phyloP scores from a whole-genome alignment of 176 grass and related monocot genomes.

The Hordeum vulgare region DNA sequence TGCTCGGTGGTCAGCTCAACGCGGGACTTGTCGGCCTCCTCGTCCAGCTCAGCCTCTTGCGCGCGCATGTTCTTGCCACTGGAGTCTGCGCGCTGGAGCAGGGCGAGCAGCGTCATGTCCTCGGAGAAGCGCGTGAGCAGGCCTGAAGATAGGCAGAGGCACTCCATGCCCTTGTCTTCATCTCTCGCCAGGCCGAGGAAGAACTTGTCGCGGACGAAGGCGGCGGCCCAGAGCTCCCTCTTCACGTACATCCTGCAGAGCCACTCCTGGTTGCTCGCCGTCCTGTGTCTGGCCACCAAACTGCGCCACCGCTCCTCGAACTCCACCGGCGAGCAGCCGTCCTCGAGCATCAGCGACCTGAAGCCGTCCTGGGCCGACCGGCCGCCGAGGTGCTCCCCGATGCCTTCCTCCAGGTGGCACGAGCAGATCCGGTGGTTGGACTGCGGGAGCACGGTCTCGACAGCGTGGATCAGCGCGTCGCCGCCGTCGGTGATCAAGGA shows the following conservation, averaged over 20 bases:
- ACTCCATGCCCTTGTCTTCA: neutral
- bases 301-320: neutral
- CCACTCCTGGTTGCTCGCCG: neutral
- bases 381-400: neutral
- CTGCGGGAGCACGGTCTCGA: constrained; percentile 6
- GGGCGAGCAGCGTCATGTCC: neutral
- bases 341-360: neutral
- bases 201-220: constrained; percentile 5
- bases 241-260: constrained; percentile 2
- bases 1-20: neutral
- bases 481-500: constrained; percentile 22
- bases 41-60: neutral
- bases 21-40: neutral
- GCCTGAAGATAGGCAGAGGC: neutral
- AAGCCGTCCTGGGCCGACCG: neutral
- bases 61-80: neutral
- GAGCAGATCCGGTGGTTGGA: constrained; percentile 21
- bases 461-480: neutral
- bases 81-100: neutral
- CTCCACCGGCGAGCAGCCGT: neutral
- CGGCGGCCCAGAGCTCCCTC: constrained; percentile 12
- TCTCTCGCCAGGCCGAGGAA: neutral
- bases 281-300: neutral
- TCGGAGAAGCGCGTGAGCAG: neutral
- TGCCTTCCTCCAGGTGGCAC: constrained; percentile 2